Conservation (phyloP, 2,329 filamentous ascomycete genomes). For the Sporothrix sp. region DNA sequence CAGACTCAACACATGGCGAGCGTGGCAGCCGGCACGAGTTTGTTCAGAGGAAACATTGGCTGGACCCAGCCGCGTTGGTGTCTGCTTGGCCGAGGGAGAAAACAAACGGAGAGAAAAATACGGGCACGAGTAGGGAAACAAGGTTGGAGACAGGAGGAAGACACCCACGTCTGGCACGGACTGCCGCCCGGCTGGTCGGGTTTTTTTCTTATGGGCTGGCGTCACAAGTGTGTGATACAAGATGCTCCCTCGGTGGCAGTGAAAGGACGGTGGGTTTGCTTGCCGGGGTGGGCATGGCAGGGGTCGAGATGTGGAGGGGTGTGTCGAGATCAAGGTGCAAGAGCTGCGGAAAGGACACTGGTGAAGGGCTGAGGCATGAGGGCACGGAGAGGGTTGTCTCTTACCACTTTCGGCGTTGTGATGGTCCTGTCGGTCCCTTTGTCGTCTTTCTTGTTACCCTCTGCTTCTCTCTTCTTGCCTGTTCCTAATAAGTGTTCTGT, state of each 20-base stretch:
- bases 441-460: too few species aligned
- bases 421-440: too few species aligned
- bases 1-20: too few species aligned
- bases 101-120: neutral
- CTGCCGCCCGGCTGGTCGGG: slow-evolving; percentile 5
- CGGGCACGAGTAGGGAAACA: neutral
- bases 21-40: too few species aligned
- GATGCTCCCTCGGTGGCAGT: too few species aligned
- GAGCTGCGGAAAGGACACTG: neutral
- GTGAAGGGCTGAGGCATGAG: neutral
- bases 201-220: neutral
- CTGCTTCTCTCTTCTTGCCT: too few species aligned
- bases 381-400: too few species aligned
- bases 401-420: neutral
- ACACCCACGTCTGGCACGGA: neutral
- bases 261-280: neutral
- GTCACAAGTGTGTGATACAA: slow-evolving; percentile 1
- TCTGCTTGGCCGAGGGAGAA: too few species aligned
- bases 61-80: too few species aligned
- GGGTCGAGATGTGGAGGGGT: neutral
- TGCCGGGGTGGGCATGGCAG: neutral
- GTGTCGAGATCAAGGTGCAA: neutral
- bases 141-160: neutral
- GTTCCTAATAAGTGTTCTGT: too few species aligned
- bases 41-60: too few species aligned